Conservation (phyloP, 2,329 filamentous ascomycete species). For the Fusarium palustre region DNA sequence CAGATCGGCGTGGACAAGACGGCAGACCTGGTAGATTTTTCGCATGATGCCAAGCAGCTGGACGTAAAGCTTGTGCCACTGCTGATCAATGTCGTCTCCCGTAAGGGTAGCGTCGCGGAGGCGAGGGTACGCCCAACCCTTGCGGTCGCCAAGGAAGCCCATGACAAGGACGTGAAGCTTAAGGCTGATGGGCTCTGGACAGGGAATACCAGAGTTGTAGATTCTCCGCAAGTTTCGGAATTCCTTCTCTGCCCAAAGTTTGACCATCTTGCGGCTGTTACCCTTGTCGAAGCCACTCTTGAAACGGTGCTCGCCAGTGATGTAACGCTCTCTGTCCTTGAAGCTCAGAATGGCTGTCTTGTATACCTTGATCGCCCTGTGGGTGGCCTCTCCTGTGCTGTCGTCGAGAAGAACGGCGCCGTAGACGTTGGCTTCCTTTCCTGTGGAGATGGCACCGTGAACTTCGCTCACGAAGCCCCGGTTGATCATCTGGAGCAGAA, state of each 20-base stretch:
- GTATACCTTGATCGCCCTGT: constrained; percentile 97
- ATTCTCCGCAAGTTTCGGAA: constrained; percentile 92
- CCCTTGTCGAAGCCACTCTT: constrained; percentile 91
- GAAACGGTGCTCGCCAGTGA: constrained; percentile 94
- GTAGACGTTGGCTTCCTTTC: constrained; percentile 99
- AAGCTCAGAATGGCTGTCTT: constrained; percentile 98
- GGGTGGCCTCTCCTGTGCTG: constrained; percentile 65
- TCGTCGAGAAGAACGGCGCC: constrained; percentile 78
- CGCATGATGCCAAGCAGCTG: constrained; percentile 91
- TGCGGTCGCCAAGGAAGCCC: constrained; percentile 88
- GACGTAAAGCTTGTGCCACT: constrained; percentile 83
- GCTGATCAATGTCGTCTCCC: constrained; percentile 73
- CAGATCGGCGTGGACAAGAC: constrained; percentile 93
- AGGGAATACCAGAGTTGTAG: constrained; percentile 85
- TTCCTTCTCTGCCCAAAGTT: constrained; percentile 98
- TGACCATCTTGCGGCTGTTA: constrained; percentile 96
- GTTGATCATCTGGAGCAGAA: constrained; percentile 96
- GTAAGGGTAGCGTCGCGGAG: constrained; percentile 86
- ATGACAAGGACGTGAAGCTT: constrained; percentile 96
- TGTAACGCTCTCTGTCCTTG: constrained; percentile 97
- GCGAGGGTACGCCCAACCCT: constrained; percentile 88
- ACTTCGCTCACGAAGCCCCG: constrained; percentile 88
- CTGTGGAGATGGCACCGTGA: constrained; percentile 94
- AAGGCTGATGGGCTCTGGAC: constrained; percentile 87
- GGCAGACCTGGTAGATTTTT: constrained; percentile 90